Evolutionary conservation across 148 eudicot species (phyloP).

Genomic region (Nepenthes mirabilis): DNA sequence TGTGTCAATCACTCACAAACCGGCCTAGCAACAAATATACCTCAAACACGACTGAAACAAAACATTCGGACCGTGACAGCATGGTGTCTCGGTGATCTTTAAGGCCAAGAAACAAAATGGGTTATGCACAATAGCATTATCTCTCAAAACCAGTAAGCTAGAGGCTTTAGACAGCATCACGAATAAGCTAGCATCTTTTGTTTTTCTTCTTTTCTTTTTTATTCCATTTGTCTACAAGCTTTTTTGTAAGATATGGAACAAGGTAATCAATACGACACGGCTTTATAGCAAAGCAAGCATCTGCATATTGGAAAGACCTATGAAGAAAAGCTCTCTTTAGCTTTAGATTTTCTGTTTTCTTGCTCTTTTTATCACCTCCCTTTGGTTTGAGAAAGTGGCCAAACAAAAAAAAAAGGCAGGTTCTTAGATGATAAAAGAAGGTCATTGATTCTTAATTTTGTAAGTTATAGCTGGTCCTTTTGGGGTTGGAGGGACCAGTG

Average conservation of each 20-base stretch:
- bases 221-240: slow-evolving; percentile 18
- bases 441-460: slow-evolving; percentile 31
- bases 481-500: slow-evolving; percentile 26
- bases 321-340: slow-evolving; percentile 36
- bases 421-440: slow-evolving; percentile 29
- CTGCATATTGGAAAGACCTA: slow-evolving; percentile 27
- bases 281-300: slow-evolving; percentile 57
- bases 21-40: slow-evolving; percentile 11
- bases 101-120: slow-evolving; percentile 6
- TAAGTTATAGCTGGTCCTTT: slow-evolving; percentile 1
- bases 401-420: slow-evolving; percentile 17
- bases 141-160: slow-evolving; percentile 15
- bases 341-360: slow-evolving; percentile 23
- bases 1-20: too few relatives aligned
- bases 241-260: slow-evolving; percentile 42
- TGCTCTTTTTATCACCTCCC: not conserved
- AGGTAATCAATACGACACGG: slow-evolving; percentile 27
- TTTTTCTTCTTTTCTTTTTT: slow-evolving; percentile 10
- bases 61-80: too few relatives aligned
- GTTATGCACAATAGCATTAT: slow-evolving; percentile 26
- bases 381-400: too few relatives aligned
- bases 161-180: not conserved
- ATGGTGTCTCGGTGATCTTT: too few relatives aligned
- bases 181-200: not conserved
- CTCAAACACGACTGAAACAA: slow-evolving; percentile 18